phyloP scores from a whole-genome alignment of 1,139 yeast genomes.

The Kurtzmaniella natalensis region DNA sequence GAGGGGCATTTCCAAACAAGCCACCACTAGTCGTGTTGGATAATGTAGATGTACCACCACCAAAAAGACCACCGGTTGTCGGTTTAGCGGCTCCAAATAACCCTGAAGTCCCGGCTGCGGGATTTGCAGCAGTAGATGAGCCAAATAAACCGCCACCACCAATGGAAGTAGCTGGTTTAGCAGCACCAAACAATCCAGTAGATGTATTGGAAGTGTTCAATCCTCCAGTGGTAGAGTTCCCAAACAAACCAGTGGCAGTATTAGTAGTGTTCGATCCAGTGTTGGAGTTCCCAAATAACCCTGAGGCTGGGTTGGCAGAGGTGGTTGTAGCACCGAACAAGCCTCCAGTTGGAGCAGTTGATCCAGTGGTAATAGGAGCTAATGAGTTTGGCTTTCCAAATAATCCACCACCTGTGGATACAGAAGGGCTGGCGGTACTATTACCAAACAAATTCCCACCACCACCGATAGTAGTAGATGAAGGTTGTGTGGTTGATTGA shows the following conservation, averaged over 20 bases:
- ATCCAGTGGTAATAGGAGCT: slow-evolving; percentile 9
- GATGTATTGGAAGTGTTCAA: slow-evolving; percentile 6
- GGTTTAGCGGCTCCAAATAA: slow-evolving; percentile 12
- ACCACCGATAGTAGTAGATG: slow-evolving; percentile 6
- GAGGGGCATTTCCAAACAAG: slow-evolving; percentile 1
- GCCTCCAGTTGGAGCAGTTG: slow-evolving; percentile 7
- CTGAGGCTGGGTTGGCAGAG: slow-evolving; percentile 6
- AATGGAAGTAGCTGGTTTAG: slow-evolving; percentile 4
- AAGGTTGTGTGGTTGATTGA: slow-evolving; percentile 11
- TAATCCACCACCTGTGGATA: no score
- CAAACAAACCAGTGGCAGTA: slow-evolving; percentile 13
- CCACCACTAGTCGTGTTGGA: slow-evolving; percentile 3
- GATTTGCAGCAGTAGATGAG: background rate
- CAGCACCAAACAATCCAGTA: slow-evolving; percentile 19
- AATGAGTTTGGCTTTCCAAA: background rate
- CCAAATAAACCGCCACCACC: slow-evolving; percentile 12
- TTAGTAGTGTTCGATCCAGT: slow-evolving; percentile 8
- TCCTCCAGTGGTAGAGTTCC: slow-evolving; percentile 12
- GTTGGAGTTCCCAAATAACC: slow-evolving; percentile 11
- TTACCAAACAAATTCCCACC: background rate
- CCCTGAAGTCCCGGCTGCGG: slow-evolving; percentile 6
- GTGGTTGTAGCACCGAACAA: slow-evolving; percentile 4
- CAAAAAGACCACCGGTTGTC: slow-evolving; percentile 7
- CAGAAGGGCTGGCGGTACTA: no score
- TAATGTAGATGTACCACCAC: slow-evolving; percentile 1